A percentile compares a stretch with the other conserved stretches of the same genome.
phyloP scores from a whole-genome alignment of 768 basidiomycete species.

The Collybia sordida region DNA sequence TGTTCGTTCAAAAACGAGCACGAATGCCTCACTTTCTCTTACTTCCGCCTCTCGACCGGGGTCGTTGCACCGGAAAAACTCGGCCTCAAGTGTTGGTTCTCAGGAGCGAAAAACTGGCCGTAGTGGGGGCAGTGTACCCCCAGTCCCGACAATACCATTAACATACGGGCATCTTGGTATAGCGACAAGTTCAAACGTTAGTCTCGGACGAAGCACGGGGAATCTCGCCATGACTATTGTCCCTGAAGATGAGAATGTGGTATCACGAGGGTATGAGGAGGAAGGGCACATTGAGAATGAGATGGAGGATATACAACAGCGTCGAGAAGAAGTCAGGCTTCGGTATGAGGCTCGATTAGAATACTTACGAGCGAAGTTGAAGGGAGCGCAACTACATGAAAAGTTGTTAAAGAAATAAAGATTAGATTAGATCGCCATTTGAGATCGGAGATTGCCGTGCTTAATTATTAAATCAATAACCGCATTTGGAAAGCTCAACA shows the following conservation, averaged over 20 bases:
- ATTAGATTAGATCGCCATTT: conserved; percentile 21
- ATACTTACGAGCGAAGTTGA: conserved; percentile 78
- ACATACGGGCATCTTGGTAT: conserved; percentile 30
- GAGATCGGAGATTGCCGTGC: conserved; percentile 25
- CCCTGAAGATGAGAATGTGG: conserved; percentile 42
- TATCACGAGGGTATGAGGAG: conserved; percentile 25
- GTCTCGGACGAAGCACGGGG: conserved; percentile 48
- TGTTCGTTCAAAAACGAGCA: conserved; percentile 32
- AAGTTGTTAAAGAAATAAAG: conserved; percentile 66
- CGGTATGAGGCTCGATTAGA: conserved; percentile 78
- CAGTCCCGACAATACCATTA: conserved; percentile 33
- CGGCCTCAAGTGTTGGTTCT: conserved; percentile 60
- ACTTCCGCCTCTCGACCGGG: conserved; percentile 29
- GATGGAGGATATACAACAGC: conserved; percentile 66
- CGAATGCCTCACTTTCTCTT: conserved; percentile 22
- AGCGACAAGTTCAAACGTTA: conserved; percentile 41
- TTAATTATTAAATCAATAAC: conserved; percentile 12
- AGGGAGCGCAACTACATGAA: conserved; percentile 82
- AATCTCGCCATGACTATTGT: conserved; percentile 54
- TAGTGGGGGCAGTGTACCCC: conserved; percentile 25
- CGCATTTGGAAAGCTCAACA: conserved; percentile 3
- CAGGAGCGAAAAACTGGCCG: conserved; percentile 28
- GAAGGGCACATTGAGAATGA: conserved; percentile 49
- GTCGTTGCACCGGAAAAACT: conserved; percentile 55
- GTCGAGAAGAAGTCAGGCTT: conserved; percentile 67